A percentile compares a stretch with the other conserved stretches of the same genome.
phyloP scores from a whole-genome alignment of 257 asterid species.

The Penstemon barbatus region DNA sequence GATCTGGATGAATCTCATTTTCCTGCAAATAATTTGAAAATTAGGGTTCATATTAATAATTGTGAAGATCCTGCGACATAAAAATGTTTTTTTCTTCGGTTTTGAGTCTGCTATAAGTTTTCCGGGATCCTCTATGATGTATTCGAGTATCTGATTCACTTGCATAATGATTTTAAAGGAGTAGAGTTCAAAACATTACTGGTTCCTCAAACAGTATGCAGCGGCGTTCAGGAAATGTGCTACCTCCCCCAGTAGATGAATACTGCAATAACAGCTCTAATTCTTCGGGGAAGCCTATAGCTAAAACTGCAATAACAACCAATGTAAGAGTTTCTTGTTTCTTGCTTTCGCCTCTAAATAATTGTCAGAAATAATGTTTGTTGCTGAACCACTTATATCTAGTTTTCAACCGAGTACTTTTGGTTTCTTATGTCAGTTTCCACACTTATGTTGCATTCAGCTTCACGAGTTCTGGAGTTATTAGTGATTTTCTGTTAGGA shows the following conservation, averaged over 20 bases:
- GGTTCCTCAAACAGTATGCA: conserved; percentile 64
- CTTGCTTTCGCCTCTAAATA: conserved; percentile 18
- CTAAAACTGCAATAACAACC: conserved; percentile 58
- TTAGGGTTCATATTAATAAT: conserved; percentile 10
- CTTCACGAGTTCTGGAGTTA: conserved; percentile 10
- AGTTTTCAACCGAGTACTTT: background rate
- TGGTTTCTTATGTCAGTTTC: conserved; percentile 13
- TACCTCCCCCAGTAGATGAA: conserved; percentile 91
- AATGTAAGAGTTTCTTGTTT: conserved; percentile 57
- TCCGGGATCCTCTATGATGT: conserved; percentile 6
- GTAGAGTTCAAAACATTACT: conserved; percentile 75
- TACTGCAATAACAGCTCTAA: conserved; percentile 56
- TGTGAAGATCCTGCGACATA: conserved; percentile 3
- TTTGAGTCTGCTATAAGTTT: conserved; percentile 17
- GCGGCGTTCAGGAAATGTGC: conserved; percentile 69
- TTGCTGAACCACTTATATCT: conserved; percentile 4
- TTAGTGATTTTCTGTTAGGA: background rate
- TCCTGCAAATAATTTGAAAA: background rate
- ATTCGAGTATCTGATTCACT: conserved; percentile 35
- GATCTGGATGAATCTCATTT: conserved; percentile 3
- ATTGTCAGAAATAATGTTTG: conserved; percentile 4
- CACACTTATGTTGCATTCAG: conserved; percentile 22
- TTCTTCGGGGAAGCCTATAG: conserved; percentile 58
- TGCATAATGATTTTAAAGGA: conserved; percentile 58
- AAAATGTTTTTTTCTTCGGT: background rate